Evolutionary conservation across 108 stramenopile genomes (phyloP), one percentile per base, ranked within the genome.

Genomic region (Discostella stelligeroides): DNA sequence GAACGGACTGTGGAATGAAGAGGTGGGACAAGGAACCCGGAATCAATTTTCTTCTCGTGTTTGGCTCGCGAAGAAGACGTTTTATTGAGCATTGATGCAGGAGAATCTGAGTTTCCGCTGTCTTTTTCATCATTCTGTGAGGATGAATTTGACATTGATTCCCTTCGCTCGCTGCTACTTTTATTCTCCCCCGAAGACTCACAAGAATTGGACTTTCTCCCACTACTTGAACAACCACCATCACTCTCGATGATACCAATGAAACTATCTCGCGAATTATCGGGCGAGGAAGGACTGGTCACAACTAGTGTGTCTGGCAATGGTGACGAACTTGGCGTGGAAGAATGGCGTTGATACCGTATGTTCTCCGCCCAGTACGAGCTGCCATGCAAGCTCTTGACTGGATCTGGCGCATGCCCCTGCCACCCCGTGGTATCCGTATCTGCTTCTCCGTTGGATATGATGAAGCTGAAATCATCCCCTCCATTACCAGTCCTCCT

Each of bases 41-140:
- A 13, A 38, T 56, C 13, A 4, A 23, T 62, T 21, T 62, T 62
- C 41, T 43, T 15, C 46, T 62, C 61, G 27, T 23, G 18, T 17
- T 34, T 42, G 1, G 37, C 61, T 12, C 8, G 28, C 25, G 61
- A 40, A 40, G 61, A 62, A 7, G 61, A 41, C 25, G 61, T 17
- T 15, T 62, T 21, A 15, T 62, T 38, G n/a, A 62, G 43, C 4
- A 62, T 9, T 24, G 61, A 62, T 47, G 18, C 61, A 1, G 24
- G 37, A 12, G 42, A 45, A 7, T 7, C 25, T 11, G 24, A n/a
- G n/a, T n/a, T n/a, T n/a, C n/a, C 41, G 11, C 39, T 38, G 61
- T 40, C 40, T 14, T 62, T 41, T 12, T 61, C 60, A 4, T 50
- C 20, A 20, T 50, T 34, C 34, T 34, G 34, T 6, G 34, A 34